A percentile compares a stretch with the other conserved stretches of the same genome.
Evolutionary conservation across 352 stramenopile species (phyloP).

Genomic region (Phytophthora sp.): DNA sequence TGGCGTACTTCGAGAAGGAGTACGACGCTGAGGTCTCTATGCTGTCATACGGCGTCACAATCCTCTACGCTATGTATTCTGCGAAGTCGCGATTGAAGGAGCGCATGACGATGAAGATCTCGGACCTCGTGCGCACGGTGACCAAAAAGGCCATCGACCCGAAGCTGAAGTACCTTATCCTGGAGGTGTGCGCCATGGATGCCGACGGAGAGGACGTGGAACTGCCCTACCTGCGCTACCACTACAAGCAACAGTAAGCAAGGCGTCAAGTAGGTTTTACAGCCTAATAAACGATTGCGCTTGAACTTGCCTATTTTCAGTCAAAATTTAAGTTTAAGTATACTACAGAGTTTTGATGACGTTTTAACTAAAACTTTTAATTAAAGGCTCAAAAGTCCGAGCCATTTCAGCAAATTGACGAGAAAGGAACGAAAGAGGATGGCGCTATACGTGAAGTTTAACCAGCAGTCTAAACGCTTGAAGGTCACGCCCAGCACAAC

Average conservation of each 20-base stretch:
- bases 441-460: conserved; percentile 79
- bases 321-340: neutral
- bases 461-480: conserved; percentile 76
- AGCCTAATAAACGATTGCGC: conserved; percentile 1
- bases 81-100: conserved; percentile 90
- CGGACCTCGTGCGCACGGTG: conserved; percentile 94
- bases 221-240: conserved; percentile 94
- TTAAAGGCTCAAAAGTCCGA: neutral
- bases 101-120: conserved; percentile 97
- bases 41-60: conserved; percentile 96
- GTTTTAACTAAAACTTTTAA: too few relatives aligned
- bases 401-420: neutral
- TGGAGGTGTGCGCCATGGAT: conserved; percentile 97
- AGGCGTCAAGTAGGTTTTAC: neutral
- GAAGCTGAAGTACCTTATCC: conserved; percentile 96
- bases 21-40: conserved; percentile 98
- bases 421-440: conserved; percentile 41
- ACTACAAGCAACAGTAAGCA: conserved; percentile 61
- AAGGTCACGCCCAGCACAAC: conserved; percentile 73
- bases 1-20: conserved; percentile 95
- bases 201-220: conserved; percentile 96
- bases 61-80: conserved; percentile 91
- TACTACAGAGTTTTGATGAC: conserved; percentile 15
- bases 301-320: conserved; percentile 18
- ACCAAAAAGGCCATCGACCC: conserved; percentile 96